A percentile compares a stretch with the other conserved stretches of the same genome.
phyloP scores from a whole-genome alignment of 306 rosid genomes.

The Albizia julibrissin region DNA sequence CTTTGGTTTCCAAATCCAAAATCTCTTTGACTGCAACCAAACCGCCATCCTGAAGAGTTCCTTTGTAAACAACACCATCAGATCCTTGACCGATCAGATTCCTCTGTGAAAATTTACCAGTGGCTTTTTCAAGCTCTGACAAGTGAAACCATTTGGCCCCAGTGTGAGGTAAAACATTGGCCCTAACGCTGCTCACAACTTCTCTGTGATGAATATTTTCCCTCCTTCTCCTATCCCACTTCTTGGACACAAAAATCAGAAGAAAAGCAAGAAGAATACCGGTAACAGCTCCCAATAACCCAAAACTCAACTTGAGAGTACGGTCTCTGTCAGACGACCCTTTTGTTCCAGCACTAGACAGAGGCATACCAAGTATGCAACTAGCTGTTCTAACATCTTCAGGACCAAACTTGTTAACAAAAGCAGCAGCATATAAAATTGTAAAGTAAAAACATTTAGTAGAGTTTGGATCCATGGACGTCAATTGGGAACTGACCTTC shows the following conservation, averaged over 20 bases:
- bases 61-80: constrained; percentile 75
- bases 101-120: constrained; percentile 60
- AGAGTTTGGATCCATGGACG: constrained; percentile 34
- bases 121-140: constrained; percentile 71
- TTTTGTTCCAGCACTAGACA: constrained; percentile 33
- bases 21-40: constrained; percentile 66
- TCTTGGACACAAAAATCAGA: constrained; percentile 41
- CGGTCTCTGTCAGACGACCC: constrained; percentile 27
- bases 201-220: constrained; percentile 43
- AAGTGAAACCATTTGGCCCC: constrained; percentile 73
- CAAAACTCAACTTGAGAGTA: constrained; percentile 44
- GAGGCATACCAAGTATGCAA: constrained; percentile 61
- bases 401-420: constrained; percentile 68
- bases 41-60: constrained; percentile 64
- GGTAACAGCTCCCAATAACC: constrained; percentile 51
- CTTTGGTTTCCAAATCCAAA: constrained; percentile 56
- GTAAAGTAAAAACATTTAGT: constrained; percentile 53
- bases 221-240: constrained; percentile 44
- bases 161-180: constrained; percentile 52
- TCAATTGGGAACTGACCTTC: constrained; percentile 40
- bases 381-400: constrained; percentile 48
- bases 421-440: constrained; percentile 57
- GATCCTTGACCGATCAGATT: constrained; percentile 77
- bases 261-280: constrained; percentile 44
- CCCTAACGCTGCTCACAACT: constrained; percentile 51